These are phyloP conservation scores for Dunaliella primolecta DNA, from an alignment of 139 green algal genomes.

Conservation along the genomic window DNA sequence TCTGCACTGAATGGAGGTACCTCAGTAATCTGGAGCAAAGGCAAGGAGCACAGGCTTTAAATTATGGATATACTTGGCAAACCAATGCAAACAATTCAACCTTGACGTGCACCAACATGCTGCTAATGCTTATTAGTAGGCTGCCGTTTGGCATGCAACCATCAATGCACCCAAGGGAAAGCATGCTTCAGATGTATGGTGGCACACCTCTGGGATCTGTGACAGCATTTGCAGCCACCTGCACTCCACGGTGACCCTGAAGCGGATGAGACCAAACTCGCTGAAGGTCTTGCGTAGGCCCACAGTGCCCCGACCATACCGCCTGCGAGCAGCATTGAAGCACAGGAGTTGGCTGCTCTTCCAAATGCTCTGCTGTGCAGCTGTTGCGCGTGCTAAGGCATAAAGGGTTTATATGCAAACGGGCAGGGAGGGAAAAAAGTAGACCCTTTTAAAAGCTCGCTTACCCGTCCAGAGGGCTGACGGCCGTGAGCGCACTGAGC, in stretches of 20 bases:
- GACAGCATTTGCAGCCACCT: constrained; percentile 93
- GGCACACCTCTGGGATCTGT: constrained; percentile 61
- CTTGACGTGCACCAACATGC: neutral
- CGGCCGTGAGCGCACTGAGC: constrained; percentile 80
- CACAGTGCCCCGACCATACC: constrained; percentile 76
- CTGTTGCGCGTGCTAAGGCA: too few species aligned
- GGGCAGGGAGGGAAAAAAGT: too few species aligned
- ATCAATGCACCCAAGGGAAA: neutral
- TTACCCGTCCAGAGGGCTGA: constrained; percentile 87
- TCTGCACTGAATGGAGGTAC: constrained; percentile 77
- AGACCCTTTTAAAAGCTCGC: too few species aligned
- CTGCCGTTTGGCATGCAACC: neutral
- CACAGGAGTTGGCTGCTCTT: too few species aligned
- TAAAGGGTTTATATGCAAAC: too few species aligned
- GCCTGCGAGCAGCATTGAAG: too few species aligned
- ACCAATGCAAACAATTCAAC: neutral
- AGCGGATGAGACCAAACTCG: constrained; percentile 96
- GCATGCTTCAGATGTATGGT: too few species aligned
- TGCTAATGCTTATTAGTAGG: neutral
- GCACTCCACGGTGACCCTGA: constrained; percentile 92
- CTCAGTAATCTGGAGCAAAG: constrained; percentile 54
- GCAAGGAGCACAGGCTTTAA: neutral
- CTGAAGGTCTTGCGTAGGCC: constrained; percentile 84
- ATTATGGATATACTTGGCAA: neutral
- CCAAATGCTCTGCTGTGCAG: too few species aligned